Percentiles rank a stretch among this genome's conserved stretches.
Conservation (phyloP, 805 yeast species). For the Hanseniaspora occidentalis region DNA sequence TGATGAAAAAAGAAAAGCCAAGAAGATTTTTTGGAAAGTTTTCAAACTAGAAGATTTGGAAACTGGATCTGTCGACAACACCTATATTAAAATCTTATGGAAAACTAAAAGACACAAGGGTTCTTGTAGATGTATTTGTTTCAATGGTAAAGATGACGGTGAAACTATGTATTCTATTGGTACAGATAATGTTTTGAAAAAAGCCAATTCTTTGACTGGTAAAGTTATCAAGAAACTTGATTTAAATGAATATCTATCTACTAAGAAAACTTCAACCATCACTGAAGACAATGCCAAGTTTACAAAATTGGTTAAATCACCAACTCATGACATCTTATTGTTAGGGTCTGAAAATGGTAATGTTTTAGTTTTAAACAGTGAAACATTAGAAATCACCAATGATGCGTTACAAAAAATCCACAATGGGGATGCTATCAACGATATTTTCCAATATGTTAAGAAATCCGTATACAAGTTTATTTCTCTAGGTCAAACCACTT, state of each 20-base stretch:
- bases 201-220: conserved; percentile 61
- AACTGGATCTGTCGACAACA: conserved; percentile 11
- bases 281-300: conserved; percentile 14
- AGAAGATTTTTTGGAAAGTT: conserved; percentile 36
- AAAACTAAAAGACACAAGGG: conserved; percentile 84
- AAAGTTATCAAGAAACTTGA: conserved; percentile 49
- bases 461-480: conserved; percentile 65
- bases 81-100: conserved; percentile 35
- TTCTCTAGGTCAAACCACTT: conserved; percentile 70
- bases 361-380: conserved; percentile 49
- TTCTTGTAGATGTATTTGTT: conserved; percentile 55
- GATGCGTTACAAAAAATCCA: conserved; percentile 45
- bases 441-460: conserved; percentile 53
- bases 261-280: too few species aligned
- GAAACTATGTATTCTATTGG: conserved; percentile 58
- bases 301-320: conserved; percentile 25
- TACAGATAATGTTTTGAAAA: conserved; percentile 65
- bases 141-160: conserved; percentile 28
- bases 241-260: conserved; percentile 6
- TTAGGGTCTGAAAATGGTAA: conserved; percentile 60
- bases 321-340: conserved; percentile 31
- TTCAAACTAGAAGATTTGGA: conserved; percentile 12
- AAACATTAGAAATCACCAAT: conserved; percentile 32
- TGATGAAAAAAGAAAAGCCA: not conserved
- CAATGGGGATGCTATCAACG: conserved; percentile 63